A percentile compares a stretch with the other conserved stretches of the same genome.
Conservation (phyloP, 768 basidiomycete species). For the Piloderma croceum region DNA sequence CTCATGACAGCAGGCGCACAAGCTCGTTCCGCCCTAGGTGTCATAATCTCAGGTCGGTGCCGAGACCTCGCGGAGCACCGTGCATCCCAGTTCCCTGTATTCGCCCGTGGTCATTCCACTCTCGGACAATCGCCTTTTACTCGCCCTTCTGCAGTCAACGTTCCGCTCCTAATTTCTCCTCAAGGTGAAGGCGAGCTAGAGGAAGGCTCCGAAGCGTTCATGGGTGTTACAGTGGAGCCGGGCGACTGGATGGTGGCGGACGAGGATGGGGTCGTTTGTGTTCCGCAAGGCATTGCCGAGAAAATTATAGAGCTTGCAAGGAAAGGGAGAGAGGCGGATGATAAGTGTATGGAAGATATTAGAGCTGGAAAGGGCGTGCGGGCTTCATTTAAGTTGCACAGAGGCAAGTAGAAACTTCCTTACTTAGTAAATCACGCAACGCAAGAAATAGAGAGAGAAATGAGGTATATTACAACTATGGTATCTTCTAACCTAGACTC, state of each 20-base stretch:
- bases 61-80: conserved; percentile 80
- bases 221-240: conserved; percentile 54
- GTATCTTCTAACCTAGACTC: no score
- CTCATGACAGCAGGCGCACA: conserved; percentile 86
- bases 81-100: conserved; percentile 68
- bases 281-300: conserved; percentile 50
- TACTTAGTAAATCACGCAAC: no score
- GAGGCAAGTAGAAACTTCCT: conserved; percentile 49
- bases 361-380: conserved; percentile 66
- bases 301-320: conserved; percentile 55
- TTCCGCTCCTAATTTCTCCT: conserved; percentile 47
- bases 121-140: conserved; percentile 84
- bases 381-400: conserved; percentile 71
- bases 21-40: conserved; percentile 62
- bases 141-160: conserved; percentile 68
- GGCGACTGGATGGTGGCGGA: conserved; percentile 86
- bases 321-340: conserved; percentile 61
- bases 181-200: no score
- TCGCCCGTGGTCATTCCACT: conserved; percentile 75
- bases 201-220: conserved; percentile 41
- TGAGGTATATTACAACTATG: no score
- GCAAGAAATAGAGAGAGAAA: no score
- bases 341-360: conserved; percentile 68
- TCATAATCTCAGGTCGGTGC: conserved; percentile 79
- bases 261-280: conserved; percentile 82